A percentile compares a stretch with the other conserved stretches of the same genome.
Evolutionary conservation across 2,329 filamentous ascomycete species (phyloP).

Genomic region (Pleurostoma richardsiae): DNA sequence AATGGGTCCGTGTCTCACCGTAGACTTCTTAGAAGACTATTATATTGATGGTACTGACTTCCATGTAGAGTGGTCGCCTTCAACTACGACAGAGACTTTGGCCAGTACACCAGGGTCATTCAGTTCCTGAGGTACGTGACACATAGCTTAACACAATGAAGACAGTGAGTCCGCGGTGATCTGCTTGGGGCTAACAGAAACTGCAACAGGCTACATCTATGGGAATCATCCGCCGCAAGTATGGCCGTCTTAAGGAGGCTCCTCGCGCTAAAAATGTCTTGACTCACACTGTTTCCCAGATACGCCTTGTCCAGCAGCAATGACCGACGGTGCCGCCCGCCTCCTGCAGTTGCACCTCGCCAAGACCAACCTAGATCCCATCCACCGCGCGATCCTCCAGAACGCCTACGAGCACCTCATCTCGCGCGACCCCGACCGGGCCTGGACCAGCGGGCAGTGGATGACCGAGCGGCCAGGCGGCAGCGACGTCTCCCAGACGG

Average conservation of each 20-base stretch:
- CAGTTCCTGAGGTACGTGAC: slow-evolving; percentile 47
- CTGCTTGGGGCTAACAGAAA: no score
- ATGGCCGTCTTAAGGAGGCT: background rate
- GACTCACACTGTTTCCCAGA: slow-evolving; percentile 13
- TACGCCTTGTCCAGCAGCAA: slow-evolving; percentile 61
- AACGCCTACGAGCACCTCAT: slow-evolving; percentile 49
- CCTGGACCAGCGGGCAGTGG: slow-evolving; percentile 73
- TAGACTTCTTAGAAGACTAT: background rate
- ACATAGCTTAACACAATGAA: background rate
- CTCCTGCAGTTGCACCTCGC: slow-evolving; percentile 41
- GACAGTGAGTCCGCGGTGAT: no score
- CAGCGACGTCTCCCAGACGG: slow-evolving; percentile 63
- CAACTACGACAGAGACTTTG: slow-evolving; percentile 51
- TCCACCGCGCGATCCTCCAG: slow-evolving; percentile 37
- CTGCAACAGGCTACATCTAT: slow-evolving; percentile 39
- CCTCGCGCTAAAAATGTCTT: no score
- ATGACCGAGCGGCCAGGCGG: slow-evolving; percentile 70
- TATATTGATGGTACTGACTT: background rate
- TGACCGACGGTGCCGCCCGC: slow-evolving; percentile 59
- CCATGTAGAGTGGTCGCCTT: slow-evolving; percentile 44
- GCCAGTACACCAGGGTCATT: slow-evolving; percentile 47
- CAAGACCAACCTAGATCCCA: slow-evolving; percentile 13
- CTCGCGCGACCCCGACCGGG: slow-evolving; percentile 40
- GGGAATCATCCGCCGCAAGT: slow-evolving; percentile 51
- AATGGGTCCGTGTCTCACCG: slow-evolving; percentile 33